Evolutionary conservation across 148 eudicot species (phyloP), one percentile per base, ranked within the genome.

Genomic region (Arctostaphylos glauca): DNA sequence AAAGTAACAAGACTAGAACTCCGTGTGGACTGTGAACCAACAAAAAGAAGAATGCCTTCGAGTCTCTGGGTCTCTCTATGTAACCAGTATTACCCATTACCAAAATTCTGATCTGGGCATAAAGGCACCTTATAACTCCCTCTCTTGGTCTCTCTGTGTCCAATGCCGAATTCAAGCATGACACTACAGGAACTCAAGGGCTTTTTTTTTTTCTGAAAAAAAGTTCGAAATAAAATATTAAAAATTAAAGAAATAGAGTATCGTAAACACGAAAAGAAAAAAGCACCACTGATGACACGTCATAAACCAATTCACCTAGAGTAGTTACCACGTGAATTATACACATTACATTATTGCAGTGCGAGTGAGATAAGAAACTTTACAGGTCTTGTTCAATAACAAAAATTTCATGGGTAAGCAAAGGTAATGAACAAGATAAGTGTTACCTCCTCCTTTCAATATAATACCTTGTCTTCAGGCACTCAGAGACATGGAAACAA

Each of bases 401-500:
- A 31, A 31, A 31, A 31, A 31, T 31, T 31, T 31, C 38, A 31
- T 31, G 38, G 38, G 38, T 31, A 31, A 0, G 38, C 6, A 77
- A 43, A 44, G 19, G 58, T 59, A 38, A 31, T 31, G 38, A 31
- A 58, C 55, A 44, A 10, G 50, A 46, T 47, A 71, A 25, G 47
- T 44, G 38, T 71, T 55, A 67, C 59, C 49, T 80, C 58, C 48
- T 44, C 14, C 67, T 49, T 19, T 46, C 68, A 44, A 49, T 3
- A 43, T 23, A 18, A 31, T 41, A 67, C 25, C 31, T 54, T 7
- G 72, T 49, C 68, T 79, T 93, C 90, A 96, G 83, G 99, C 95
- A 80, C 98, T 93, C 66, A 96, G 89, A 52, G 89, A 83, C 88
- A 96, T 79, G 76, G 98, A 91, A 86, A 89, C 81, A 76, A 94